Evolutionary conservation across 352 stramenopile species (phyloP), one percentile per base, ranked within the genome.

Genomic region (Blastocystis hominis): DNA sequence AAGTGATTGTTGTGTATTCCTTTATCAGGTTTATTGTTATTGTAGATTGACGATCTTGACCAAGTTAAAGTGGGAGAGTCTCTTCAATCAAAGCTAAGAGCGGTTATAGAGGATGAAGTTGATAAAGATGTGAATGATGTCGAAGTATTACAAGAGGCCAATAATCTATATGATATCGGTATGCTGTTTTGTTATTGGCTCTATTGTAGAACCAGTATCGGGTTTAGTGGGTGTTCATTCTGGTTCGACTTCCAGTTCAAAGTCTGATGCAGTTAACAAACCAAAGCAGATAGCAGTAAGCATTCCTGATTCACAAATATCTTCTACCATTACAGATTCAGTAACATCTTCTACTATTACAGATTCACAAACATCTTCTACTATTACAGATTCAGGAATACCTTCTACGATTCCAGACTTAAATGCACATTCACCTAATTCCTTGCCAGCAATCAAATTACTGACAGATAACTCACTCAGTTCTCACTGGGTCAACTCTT

Each of bases 71-170:
- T 53, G 6, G 38, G 44, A 15, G 50, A 30, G 1, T 44, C 34
- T 17, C 40, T 84, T 24, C 72, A 84, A 47, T 40, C 34, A 1
- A 63, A 68, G 44, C 30, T 84, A 30, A 63, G 68, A 34, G 3
- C 10, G 2, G 40, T 84, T 24, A 69, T 84, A 13, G 42, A 69
- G 30, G 72, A 84, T 68, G 72, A 84, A 46, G 53, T 59, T 9
- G 72, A 64, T 15, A 34, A 59, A 62, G 3, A 64, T 7, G 30
- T 13, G 7, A 34, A 24, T 53, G 38, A 59, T n/a, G 24, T n/a
- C 24, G 66, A 54, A 56, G 36, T 77, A 15, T 40, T 53, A 10
- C 34, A 77, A 34, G 66, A 40, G 3, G 66, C 34, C 3, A 13
- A 59, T 59, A 2, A 20, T 20, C 13, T 59, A 20, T n/a, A n/a